Evolutionary conservation across 208 protist genomes (phyloP).

Genomic region (Angomonas deanei): DNA sequence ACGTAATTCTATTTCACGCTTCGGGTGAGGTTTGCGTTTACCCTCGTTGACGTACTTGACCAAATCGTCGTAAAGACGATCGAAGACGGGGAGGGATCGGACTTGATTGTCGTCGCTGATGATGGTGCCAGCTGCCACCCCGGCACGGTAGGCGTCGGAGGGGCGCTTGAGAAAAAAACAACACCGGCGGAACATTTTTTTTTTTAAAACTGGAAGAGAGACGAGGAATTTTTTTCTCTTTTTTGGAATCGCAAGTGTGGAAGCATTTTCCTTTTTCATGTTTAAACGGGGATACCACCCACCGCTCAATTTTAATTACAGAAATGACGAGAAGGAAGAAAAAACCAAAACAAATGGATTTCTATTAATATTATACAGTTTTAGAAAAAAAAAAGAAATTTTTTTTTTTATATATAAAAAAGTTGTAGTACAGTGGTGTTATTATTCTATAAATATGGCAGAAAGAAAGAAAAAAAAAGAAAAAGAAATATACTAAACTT

Average conservation of each 20-base stretch:
- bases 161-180: slow-evolving; percentile 31
- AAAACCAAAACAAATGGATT: not conserved
- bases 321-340: not conserved
- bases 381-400: too few species aligned
- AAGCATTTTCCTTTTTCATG: too few species aligned
- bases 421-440: too few species aligned
- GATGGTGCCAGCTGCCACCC: slow-evolving; percentile 42
- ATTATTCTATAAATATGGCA: too few species aligned
- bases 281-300: too few species aligned
- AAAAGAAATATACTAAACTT: not conserved
- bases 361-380: too few species aligned
- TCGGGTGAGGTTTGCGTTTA: slow-evolving; percentile 25
- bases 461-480: not conserved
- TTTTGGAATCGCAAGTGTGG: too few species aligned
- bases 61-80: slow-evolving; percentile 75
- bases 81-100: slow-evolving; percentile 62
- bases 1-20: slow-evolving; percentile 59
- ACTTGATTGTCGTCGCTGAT: slow-evolving; percentile 59
- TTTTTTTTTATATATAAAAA: not conserved
- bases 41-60: slow-evolving; percentile 39
- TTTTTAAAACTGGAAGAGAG: slow-evolving; percentile 5
- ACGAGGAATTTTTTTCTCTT: not conserved
- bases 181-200: slow-evolving; percentile 45
- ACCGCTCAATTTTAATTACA: too few species aligned
- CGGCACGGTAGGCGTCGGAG: slow-evolving; percentile 47